Base-by-base conservation (phyloP, 202 grass and related monocot species). In the Digitaria exilis region DNA sequence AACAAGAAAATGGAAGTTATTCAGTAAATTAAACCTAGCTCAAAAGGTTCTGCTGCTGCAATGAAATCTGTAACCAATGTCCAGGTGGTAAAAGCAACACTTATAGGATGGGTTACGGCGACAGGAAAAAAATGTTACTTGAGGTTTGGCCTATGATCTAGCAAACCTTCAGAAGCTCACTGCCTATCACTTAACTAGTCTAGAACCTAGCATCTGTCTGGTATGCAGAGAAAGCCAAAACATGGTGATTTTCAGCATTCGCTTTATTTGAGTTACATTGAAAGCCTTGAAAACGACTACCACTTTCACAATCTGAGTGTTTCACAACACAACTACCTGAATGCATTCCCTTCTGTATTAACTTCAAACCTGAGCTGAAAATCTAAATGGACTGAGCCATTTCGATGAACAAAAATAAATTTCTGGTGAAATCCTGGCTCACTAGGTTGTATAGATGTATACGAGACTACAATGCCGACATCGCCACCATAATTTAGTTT, bases 1-100 rank as follows among this genome's bases (percentile, higher is more conserved):
- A 19, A 19, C 12, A 65, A 42, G 5, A 16, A 41, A 68, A 79
- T 28, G 9, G 17, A 76, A 77, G 57, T 4, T 9, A 9, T 25
- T 77, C 5, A 50, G 51, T 34, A 69, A 71, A 18, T 85, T 51
- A 11, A 85, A 41, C 62, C 80, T 46, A 73, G 35, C 51, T 49
- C 63, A 77, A 4, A 21, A 75, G 71, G 10, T 64, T 64, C 16
- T 48, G 9, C 25, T 32, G 22, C n/a, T 41, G 28, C 63, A 51
- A 49, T 22, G 21, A 55, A 55, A 51, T 18, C 48, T 19, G 41
- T 43, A 43, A 43, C 41, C 7, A 43, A 43, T 11, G 41, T 43
- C 9, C 35, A 37, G 35, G 35, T 37, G 3, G 35, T 5, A 37
- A 12, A 49, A 17, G 46, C 2, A 49, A 49, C n/a, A 49, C 46